phyloP scores from a whole-genome alignment of 352 stramenopile genomes.

The Thalassiosira ordinaria region DNA sequence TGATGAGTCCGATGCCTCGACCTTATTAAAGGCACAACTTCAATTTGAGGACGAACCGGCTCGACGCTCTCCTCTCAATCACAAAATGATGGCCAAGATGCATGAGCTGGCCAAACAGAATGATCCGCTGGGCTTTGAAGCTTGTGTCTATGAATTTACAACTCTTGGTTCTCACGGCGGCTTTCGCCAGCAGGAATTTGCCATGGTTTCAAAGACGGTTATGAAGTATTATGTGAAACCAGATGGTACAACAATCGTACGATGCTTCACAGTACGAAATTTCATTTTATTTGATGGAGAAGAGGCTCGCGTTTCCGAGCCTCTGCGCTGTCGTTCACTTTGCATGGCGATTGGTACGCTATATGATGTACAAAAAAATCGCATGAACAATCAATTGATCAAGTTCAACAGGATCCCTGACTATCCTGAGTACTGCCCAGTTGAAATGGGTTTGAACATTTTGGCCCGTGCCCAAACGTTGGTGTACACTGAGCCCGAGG shows the following conservation, averaged over 20 bases:
- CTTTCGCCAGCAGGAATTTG: not conserved
- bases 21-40: not conserved
- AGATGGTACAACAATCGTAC: not conserved
- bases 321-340: too few relatives aligned
- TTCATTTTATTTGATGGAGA: slow-evolving; percentile 19
- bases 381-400: slow-evolving; percentile 13
- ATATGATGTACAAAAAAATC: slow-evolving; percentile 24
- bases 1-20: not conserved
- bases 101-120: not conserved
- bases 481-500: not conserved
- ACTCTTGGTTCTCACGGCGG: slow-evolving; percentile 4
- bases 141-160: slow-evolving; percentile 2
- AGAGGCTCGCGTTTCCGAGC: not conserved
- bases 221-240: slow-evolving; percentile 12
- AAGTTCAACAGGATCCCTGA: not conserved
- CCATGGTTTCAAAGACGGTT: not conserved
- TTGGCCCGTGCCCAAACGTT: not conserved
- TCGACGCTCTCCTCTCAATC: not conserved
- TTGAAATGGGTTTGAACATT: not conserved
- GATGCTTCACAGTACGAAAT: slow-evolving; percentile 3
- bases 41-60: not conserved
- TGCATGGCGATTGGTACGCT: not conserved
- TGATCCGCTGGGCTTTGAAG: not conserved
- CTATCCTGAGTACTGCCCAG: not conserved
- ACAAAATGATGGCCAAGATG: slow-evolving; percentile 5